Evolutionary conservation across 2,329 filamentous ascomycete species (phyloP).

Genomic region (Fusarium sp.): DNA sequence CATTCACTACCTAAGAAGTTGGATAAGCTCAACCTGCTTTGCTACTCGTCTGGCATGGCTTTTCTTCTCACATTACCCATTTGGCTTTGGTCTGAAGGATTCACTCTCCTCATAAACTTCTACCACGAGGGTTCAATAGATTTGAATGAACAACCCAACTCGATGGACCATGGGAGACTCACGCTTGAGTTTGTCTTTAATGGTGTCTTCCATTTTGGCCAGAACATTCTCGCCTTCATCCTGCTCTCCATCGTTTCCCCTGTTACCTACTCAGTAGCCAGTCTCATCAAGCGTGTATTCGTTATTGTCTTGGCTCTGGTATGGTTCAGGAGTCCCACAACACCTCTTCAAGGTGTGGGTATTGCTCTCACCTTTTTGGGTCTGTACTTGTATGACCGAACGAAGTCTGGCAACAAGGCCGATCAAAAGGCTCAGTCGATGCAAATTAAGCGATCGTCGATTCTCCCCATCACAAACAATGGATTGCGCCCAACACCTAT

Average conservation of each 20-base stretch:
- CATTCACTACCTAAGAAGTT: slow-evolving; percentile 78
- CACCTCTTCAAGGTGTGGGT: slow-evolving; percentile 82
- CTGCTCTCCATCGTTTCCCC: slow-evolving; percentile 93
- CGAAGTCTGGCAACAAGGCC: slow-evolving; percentile 86
- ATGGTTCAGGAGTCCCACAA: slow-evolving; percentile 95
- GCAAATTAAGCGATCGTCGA: slow-evolving; percentile 53
- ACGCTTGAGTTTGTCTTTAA: slow-evolving; percentile 95
- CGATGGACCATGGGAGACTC: slow-evolving; percentile 79
- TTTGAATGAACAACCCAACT: slow-evolving; percentile 68
- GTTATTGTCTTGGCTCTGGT: slow-evolving; percentile 95
- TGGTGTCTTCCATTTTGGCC: slow-evolving; percentile 94
- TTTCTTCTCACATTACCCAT: slow-evolving; percentile 90
- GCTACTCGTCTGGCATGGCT: slow-evolving; percentile 94
- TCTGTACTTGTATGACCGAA: slow-evolving; percentile 95
- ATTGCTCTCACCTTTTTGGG: slow-evolving; percentile 92
- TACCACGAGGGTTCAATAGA: slow-evolving; percentile 83
- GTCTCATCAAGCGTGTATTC: slow-evolving; percentile 95
- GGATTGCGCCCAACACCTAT: slow-evolving; percentile 38
- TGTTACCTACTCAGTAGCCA: slow-evolving; percentile 96
- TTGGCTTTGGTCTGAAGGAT: slow-evolving; percentile 93
- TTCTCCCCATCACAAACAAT: slow-evolving; percentile 74
- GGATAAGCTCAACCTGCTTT: slow-evolving; percentile 96
- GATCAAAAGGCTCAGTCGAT: slow-evolving; percentile 80
- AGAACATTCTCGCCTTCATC: slow-evolving; percentile 95
- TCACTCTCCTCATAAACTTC: slow-evolving; percentile 80